phyloP scores from a whole-genome alignment of 306 rosid genomes.

The Pyrus betulifolia region DNA sequence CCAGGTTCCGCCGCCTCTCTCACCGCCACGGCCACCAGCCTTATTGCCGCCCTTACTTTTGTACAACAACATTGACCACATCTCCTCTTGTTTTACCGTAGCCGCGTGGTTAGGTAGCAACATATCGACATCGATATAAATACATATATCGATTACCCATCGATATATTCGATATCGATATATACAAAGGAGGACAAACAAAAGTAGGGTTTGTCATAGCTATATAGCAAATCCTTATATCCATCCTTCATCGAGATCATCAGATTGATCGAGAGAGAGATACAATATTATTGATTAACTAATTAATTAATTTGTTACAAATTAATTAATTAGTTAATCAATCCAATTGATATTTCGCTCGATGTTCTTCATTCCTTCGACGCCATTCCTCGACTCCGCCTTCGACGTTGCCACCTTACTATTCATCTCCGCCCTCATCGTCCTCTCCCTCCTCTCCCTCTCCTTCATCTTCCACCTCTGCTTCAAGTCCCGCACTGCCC shows the following conservation, averaged over 20 bases:
- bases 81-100: not conserved
- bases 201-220: not conserved
- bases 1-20: conserved; percentile 28
- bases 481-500: conserved; percentile 51
- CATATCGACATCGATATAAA: not conserved
- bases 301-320: not conserved
- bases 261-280: not conserved
- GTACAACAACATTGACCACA: not conserved
- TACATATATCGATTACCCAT: not conserved
- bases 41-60: conserved; percentile 12
- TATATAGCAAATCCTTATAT: not conserved
- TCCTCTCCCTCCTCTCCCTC: conserved; percentile 54
- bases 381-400: conserved; percentile 29
- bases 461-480: conserved; percentile 67
- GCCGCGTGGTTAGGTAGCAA: not conserved
- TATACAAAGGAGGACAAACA: not conserved
- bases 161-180: not conserved
- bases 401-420: conserved; percentile 44
- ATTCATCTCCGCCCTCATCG: conserved; percentile 32
- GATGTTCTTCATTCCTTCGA: conserved; percentile 44
- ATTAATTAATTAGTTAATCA: not conserved
- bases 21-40: conserved; percentile 29
- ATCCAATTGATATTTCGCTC: conserved; percentile 9
- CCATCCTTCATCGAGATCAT: not conserved
- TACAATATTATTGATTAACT: not conserved